Percentiles rank a stretch among this genome's conserved stretches.
These are phyloP conservation scores for Fusarium tanahbumbuense DNA, from an alignment of 2,329 filamentous ascomycete genomes.

Conservation along the genomic window DNA sequence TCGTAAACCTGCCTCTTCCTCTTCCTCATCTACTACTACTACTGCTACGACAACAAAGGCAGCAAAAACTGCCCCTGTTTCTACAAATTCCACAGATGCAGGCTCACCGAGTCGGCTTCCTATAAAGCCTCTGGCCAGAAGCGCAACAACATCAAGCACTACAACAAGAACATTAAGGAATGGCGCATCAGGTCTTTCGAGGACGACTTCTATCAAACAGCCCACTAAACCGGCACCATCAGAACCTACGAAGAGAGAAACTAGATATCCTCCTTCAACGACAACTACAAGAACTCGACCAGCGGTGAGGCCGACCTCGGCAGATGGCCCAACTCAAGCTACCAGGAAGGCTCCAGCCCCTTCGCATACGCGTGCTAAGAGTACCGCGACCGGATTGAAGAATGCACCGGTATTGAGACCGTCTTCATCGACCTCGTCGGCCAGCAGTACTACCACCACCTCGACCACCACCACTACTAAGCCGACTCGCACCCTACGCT, in stretches of 20 bases:
- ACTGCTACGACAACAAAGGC: slow-evolving; percentile 12
- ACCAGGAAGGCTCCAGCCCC: slow-evolving; percentile 35
- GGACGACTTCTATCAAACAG: slow-evolving; percentile 43
- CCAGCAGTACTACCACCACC: slow-evolving; percentile 36
- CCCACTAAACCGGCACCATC: slow-evolving; percentile 24
- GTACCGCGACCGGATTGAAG: slow-evolving; percentile 46
- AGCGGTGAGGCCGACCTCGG: slow-evolving; percentile 48
- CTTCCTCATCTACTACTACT: slow-evolving; percentile 37
- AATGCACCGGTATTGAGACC: slow-evolving; percentile 49
- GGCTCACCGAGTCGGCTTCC: slow-evolving; percentile 64
- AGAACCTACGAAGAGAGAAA: slow-evolving; percentile 41
- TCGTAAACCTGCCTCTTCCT: slow-evolving; percentile 53
- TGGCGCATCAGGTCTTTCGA: slow-evolving; percentile 29
- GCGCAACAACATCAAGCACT: slow-evolving; percentile 47
- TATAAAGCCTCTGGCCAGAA: slow-evolving; percentile 57
- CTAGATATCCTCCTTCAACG: slow-evolving; percentile 52
- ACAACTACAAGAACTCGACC: slow-evolving; percentile 47
- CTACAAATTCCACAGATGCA: slow-evolving; percentile 29
- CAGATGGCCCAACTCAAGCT: slow-evolving; percentile 41
- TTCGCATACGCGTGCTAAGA: slow-evolving; percentile 50
- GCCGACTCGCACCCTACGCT: slow-evolving; percentile 29
- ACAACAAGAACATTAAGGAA: slow-evolving; percentile 37
- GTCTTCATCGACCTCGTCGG: slow-evolving; percentile 44
- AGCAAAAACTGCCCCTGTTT: slow-evolving; percentile 5
- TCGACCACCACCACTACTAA: slow-evolving; percentile 35